Evolutionary conservation across 805 yeast species (phyloP).

Genomic region (Hyphopichia homilentoma): DNA sequence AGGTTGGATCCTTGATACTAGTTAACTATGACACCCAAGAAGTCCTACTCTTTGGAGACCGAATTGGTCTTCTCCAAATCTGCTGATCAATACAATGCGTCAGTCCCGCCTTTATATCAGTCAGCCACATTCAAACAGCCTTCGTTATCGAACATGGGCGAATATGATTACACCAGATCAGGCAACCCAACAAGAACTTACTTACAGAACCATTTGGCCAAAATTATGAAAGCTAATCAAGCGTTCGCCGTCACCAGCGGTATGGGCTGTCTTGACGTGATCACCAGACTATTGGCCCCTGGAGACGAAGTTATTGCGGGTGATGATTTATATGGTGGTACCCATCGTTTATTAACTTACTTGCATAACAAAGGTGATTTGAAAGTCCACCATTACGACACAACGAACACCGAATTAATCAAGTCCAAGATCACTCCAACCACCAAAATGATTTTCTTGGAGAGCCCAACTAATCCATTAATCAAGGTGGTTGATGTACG

Average conservation of each 20-base stretch:
- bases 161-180: constrained; percentile 73
- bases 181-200: constrained; percentile 92
- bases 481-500: constrained; percentile 83
- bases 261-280: constrained; percentile 89
- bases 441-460: constrained; percentile 80
- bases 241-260: constrained; percentile 86
- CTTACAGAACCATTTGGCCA: constrained; percentile 72
- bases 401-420: constrained; percentile 66
- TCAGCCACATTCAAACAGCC: constrained; percentile 92
- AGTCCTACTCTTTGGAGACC: constrained; percentile 58
- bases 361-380: constrained; percentile 61
- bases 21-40: constrained; percentile 14
- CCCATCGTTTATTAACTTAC: constrained; percentile 78
- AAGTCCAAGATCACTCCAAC: constrained; percentile 48
- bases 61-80: constrained; percentile 62
- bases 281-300: constrained; percentile 67
- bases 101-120: constrained; percentile 86
- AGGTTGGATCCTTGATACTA: constrained; percentile 1
- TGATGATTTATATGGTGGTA: constrained; percentile 92
- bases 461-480: constrained; percentile 91
- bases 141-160: constrained; percentile 68
- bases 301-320: constrained; percentile 95
- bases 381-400: constrained; percentile 72
- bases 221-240: constrained; percentile 72
- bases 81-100: constrained; percentile 69